Evolutionary conservation across 2,329 filamentous ascomycete species (phyloP), one percentile per base, ranked within the genome.

Genomic region (Hortaea sp.): DNA sequence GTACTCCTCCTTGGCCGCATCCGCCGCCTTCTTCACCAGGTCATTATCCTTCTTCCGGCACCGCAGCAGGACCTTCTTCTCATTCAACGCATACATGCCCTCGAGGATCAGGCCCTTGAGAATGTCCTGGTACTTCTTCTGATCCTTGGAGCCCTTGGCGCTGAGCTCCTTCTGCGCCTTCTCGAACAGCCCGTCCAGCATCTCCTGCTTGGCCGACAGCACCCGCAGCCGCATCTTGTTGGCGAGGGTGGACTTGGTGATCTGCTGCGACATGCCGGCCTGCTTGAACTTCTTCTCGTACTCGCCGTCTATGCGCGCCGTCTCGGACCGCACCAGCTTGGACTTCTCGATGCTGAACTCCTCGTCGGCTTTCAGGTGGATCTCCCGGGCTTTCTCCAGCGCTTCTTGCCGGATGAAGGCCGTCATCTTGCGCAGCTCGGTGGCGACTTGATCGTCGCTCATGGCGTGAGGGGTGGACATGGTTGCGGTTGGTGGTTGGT

Each of bases 221-320:
- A 98, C 84, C 66, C 84, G 84, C 69, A 98, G 82, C 51, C 92
- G 82, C 48, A 87, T 92, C 77, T 95, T 94, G 78, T 98, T 98
- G 71, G 89, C 79, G 53, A 95, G 83, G 52, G 89, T 97, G 54
- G 89, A 97, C 65, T 86, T 86, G 54, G 89, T 94, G 73, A 97
- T 97, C 74, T 98, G 92, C 78, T 97, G 92, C 53, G 88, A 90
- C 87, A 97, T 94, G 74, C 85, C 80, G 61, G 92, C 90, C 72
- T 94, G 86, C 77, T 95, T 98, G 81, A 94, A 94, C 76, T 97
- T 97, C 81, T 95, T 97, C 73, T 90, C 86, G 78, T 95, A 98
- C 59, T 84, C 75, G 56, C 76, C 75, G 73, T 98, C 92, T 75
- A 98, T 97, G 69, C 88, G 73, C 63, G 88, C 80, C 45, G 86